Evolutionary conservation across 75 land plant species (phyloP).

Genomic region (Pinus tabuliformis): DNA sequence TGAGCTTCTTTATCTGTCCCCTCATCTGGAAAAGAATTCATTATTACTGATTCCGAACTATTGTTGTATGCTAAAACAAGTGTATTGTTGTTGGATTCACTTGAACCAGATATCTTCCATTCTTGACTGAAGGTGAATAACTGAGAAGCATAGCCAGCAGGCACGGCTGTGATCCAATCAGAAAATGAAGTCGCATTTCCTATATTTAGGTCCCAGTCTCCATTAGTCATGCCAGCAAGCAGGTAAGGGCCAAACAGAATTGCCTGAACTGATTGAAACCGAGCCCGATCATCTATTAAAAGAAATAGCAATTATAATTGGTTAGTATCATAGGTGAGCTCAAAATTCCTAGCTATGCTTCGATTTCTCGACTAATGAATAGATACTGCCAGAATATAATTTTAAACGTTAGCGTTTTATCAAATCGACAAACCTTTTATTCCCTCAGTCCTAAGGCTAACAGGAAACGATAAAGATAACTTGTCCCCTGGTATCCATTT

Average conservation of each 20-base stretch:
- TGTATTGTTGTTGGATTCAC: neutral
- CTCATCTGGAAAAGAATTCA: constrained; percentile 17
- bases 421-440: neutral
- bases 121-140: constrained; percentile 35
- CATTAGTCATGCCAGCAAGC: constrained; percentile 59
- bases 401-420: neutral
- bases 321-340: too few species aligned
- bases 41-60: constrained; percentile 12
- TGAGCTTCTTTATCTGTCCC: constrained; percentile 36
- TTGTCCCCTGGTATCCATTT: neutral
- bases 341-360: too few species aligned
- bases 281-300: constrained; percentile 75
- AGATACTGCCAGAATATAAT: neutral
- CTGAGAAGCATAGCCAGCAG: constrained; percentile 25
- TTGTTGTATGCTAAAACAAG: constrained; percentile 25
- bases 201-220: constrained; percentile 45
- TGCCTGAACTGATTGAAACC: constrained; percentile 62
- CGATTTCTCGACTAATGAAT: neutral
- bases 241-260: constrained; percentile 78
- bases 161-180: constrained; percentile 40
- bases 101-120: neutral
- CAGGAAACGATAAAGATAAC: neutral
- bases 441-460: neutral
- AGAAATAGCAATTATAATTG: neutral
- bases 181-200: constrained; percentile 11